These are phyloP conservation scores for Adansonia rubrostipa DNA, from an alignment of 441 rosid genomes.

Conservation along the genomic window DNA sequence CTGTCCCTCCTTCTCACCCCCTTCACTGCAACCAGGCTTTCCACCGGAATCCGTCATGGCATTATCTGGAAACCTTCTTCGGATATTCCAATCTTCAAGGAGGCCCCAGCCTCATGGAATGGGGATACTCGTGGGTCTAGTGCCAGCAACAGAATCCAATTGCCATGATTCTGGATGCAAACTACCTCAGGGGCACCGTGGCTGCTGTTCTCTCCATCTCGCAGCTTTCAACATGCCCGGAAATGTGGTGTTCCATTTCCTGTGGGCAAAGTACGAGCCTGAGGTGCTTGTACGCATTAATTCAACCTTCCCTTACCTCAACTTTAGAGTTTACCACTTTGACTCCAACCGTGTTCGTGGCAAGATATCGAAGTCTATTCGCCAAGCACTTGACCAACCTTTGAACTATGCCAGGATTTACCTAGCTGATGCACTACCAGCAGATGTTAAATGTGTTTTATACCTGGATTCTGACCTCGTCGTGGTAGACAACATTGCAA, in stretches of 20 bases:
- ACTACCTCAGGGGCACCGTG: constrained; percentile 57
- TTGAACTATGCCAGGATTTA: constrained; percentile 55
- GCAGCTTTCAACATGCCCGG: constrained; percentile 55
- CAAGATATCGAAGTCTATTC: constrained; percentile 52
- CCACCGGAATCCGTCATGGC: constrained; percentile 40
- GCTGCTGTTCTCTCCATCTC: constrained; percentile 53
- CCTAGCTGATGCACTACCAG: constrained; percentile 46
- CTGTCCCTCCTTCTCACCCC: constrained; percentile 42
- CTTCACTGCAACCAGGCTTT: constrained; percentile 20
- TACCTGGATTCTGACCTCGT: constrained; percentile 57
- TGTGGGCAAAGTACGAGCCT: constrained; percentile 37
- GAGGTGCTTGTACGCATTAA: constrained; percentile 42
- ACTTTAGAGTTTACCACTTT: constrained; percentile 41
- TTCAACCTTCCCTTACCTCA: constrained; percentile 53
- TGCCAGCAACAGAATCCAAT: constrained; percentile 36
- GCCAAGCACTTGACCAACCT: constrained; percentile 59
- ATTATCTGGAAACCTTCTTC: constrained; percentile 46
- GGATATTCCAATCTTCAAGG: constrained; percentile 47
- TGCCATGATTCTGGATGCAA: constrained; percentile 55
- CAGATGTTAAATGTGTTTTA: constrained; percentile 39
- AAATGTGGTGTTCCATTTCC: constrained; percentile 51
- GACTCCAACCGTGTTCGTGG: constrained; percentile 46
- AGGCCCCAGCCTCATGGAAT: constrained; percentile 64
- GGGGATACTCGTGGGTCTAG: constrained; percentile 40
- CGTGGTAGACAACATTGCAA: constrained; percentile 47